Conservation (phyloP, 1,139 yeast species). For the Torulaspora pretoriensis region DNA sequence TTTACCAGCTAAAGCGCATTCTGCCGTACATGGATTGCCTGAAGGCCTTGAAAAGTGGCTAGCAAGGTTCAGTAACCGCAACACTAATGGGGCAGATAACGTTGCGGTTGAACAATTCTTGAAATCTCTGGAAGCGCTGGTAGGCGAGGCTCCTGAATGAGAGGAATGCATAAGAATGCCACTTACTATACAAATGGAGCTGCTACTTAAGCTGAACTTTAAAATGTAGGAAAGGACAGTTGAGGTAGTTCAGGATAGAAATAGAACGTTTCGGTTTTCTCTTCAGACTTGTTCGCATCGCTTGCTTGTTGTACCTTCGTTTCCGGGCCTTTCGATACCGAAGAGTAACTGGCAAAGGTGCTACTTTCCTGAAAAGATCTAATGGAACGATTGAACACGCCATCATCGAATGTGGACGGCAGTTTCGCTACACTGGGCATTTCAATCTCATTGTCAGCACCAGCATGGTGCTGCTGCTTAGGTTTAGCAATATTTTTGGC, state of each 20-base stretch:
- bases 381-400: constrained; percentile 20
- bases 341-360: not conserved
- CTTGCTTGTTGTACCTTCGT: not conserved
- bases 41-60: constrained; percentile 2
- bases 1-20: constrained; percentile 7
- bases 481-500: constrained; percentile 30
- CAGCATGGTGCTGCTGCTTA: constrained; percentile 7
- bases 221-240: constrained; percentile 21
- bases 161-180: not conserved
- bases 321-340: not conserved
- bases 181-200: constrained; percentile 1
- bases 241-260: constrained; percentile 31
- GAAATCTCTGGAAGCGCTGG: constrained; percentile 1
- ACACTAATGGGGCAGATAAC: not conserved
- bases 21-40: not conserved
- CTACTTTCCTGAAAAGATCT: constrained; percentile 15
- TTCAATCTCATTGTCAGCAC: constrained; percentile 2
- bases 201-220: not conserved
- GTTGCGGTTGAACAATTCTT: not conserved
- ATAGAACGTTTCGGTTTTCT: constrained; percentile 4
- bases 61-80: not conserved
- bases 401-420: constrained; percentile 30
- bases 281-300: constrained; percentile 1
- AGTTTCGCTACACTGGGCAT: constrained; percentile 11
- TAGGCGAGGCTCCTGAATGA: not conserved